Evolutionary conservation across 768 basidiomycete species (phyloP).

Genomic region (Lactarius sp.): DNA sequence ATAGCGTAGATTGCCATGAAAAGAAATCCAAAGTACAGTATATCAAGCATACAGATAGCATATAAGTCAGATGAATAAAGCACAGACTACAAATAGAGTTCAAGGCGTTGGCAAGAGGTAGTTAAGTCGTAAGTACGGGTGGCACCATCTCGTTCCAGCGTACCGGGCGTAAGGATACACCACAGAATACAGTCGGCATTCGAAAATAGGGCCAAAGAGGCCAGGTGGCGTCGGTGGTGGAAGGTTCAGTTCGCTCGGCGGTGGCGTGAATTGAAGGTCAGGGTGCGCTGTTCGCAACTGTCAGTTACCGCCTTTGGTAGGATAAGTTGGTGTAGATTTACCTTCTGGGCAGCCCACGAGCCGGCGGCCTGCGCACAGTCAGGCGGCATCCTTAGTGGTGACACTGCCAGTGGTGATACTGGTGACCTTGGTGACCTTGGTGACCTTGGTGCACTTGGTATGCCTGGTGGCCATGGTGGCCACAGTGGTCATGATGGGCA

Average conservation of each 20-base stretch:
- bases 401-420: too few relatives aligned
- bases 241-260: slow-evolving; percentile 48
- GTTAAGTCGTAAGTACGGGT: background rate
- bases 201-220: slow-evolving; percentile 59
- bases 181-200: background rate
- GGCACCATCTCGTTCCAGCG: too few relatives aligned
- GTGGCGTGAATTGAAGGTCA: slow-evolving; percentile 51
- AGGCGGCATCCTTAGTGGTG: slow-evolving; percentile 6
- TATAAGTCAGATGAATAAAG: background rate
- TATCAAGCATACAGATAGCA: slow-evolving; percentile 4
- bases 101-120: background rate
- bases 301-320: background rate
- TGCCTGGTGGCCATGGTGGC: too few relatives aligned
- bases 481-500: too few relatives aligned
- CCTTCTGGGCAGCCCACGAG: slow-evolving; percentile 43
- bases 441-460: too few relatives aligned
- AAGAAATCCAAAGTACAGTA: background rate
- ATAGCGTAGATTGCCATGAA: background rate
- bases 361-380: slow-evolving; percentile 27
- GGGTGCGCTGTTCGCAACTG: slow-evolving; percentile 50
- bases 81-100: too few relatives aligned
- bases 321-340: slow-evolving; percentile 27
- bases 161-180: background rate
- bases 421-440: too few relatives aligned
- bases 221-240: slow-evolving; percentile 46